Base-by-base conservation (phyloP, 805 yeast species). In the Starmerella bacillaris region DNA sequence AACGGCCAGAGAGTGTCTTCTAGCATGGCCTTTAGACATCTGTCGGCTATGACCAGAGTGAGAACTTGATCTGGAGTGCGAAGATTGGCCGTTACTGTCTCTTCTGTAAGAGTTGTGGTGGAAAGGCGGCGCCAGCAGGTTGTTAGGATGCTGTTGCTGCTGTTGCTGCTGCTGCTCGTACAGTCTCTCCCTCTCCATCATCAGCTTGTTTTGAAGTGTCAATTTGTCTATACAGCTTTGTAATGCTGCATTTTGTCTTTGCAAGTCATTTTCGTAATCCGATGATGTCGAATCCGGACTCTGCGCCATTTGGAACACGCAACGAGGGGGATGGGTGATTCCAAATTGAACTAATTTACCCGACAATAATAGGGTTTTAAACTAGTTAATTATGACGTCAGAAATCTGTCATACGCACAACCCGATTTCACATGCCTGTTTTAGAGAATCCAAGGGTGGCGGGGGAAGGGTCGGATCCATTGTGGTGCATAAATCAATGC, bases 211-310 rank as follows among this genome's bases (percentile, higher is more conserved):
- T 53, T 84, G 94, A 17, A 77, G 84, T 54, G 83, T 94, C 2
- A 82, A 92, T 44, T 72, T 64, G 49, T 89, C 95, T 60, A 84
- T 65, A 54, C 86, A 95, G 48, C 86, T 83, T 57, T 89, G 95
- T 39, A 89, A 65, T 38, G 76, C 65, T 36, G 59, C 49, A 38
- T 63, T 67, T 57, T 86, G 96, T 49, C 80, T 72, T 2, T 96
- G 86, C 54, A 89, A 64, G 55, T 89, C 98, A 46, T 17, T 15
- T 21, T 24, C 12, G 24, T 16, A 8, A 18, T n/a, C n/a, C n/a
- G n/a, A n/a, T n/a, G n/a, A n/a, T n/a, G n/a, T n/a, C n/a, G n/a
- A n/a, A n/a, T n/a, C n/a, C n/a, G n/a, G n/a, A n/a, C n/a, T n/a
- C n/a, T n/a, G n/a, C n/a, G n/a, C n/a, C n/a, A n/a, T 21, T 20